A percentile compares a stretch with the other conserved stretches of the same genome.
Evolutionary conservation across 108 stramenopile genomes (phyloP).

Genomic region (Fistulifera pelliculosa): DNA sequence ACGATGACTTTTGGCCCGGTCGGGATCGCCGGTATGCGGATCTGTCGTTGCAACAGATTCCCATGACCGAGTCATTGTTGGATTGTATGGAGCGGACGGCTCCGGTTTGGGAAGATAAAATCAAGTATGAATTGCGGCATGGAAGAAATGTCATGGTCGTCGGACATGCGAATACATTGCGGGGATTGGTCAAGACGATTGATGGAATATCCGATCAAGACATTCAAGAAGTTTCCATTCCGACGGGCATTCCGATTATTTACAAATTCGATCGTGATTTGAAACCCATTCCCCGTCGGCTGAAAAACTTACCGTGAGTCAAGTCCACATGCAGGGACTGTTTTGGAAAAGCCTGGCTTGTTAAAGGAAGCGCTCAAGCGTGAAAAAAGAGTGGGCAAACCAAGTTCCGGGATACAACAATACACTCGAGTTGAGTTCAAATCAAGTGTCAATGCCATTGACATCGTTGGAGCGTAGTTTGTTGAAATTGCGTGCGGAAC

Average conservation of each 20-base stretch:
- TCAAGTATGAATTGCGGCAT: slow-evolving; percentile 61
- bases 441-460: slow-evolving; percentile 21
- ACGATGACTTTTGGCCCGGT: slow-evolving; percentile 79
- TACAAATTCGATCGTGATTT: slow-evolving; percentile 79
- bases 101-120: slow-evolving; percentile 82
- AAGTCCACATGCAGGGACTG: slow-evolving; percentile 71
- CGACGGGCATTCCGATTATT: slow-evolving; percentile 91
- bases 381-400: slow-evolving; percentile 68
- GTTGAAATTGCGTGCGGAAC: slow-evolving; percentile 58
- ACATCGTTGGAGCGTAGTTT: slow-evolving; percentile 60
- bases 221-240: slow-evolving; percentile 87
- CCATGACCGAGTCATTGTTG: slow-evolving; percentile 78
- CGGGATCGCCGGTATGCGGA: slow-evolving; percentile 79
- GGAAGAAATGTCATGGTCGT: slow-evolving; percentile 90
- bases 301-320: slow-evolving; percentile 41
- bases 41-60: slow-evolving; percentile 67
- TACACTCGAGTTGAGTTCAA: slow-evolving; percentile 40
- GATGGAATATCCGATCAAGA: slow-evolving; percentile 45
- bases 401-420: slow-evolving; percentile 73
- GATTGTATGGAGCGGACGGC: slow-evolving; percentile 84
- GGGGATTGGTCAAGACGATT: slow-evolving; percentile 61
- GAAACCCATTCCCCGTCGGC: slow-evolving; percentile 45
- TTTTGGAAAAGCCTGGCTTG: slow-evolving; percentile 86
- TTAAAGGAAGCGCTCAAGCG: slow-evolving; percentile 75
- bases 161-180: slow-evolving; percentile 86